These are phyloP conservation scores for Gossypium gossypioides DNA, from an alignment of 441 rosid genomes.

Conservation along the genomic window DNA sequence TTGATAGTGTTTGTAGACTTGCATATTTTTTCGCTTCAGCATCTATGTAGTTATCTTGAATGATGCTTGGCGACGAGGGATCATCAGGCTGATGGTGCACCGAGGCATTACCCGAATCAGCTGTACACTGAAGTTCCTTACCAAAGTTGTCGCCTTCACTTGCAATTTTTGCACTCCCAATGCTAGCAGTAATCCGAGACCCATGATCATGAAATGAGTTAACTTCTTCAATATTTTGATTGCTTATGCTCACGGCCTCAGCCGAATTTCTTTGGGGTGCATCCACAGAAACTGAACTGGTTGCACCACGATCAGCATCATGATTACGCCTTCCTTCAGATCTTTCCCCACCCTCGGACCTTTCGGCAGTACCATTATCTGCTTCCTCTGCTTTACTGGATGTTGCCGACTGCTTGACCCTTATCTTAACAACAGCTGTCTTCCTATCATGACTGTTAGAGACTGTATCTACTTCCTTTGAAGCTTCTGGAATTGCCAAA, in stretches of 20 bases:
- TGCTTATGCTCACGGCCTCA: constrained; percentile 66
- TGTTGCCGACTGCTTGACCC: constrained; percentile 56
- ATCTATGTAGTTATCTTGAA: constrained; percentile 41
- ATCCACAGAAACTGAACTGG: constrained; percentile 90
- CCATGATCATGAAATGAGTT: constrained; percentile 80
- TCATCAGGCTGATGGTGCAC: constrained; percentile 26
- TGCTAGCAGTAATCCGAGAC: constrained; percentile 87
- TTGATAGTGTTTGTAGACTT: constrained; percentile 59
- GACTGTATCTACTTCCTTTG: constrained; percentile 37
- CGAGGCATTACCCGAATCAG: constrained; percentile 68
- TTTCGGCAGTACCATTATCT: constrained; percentile 61
- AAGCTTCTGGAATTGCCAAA: constrained; percentile 17
- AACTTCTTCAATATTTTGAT: constrained; percentile 82
- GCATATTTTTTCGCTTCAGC: constrained; percentile 46
- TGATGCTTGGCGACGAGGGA: constrained; percentile 34
- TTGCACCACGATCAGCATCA: constrained; percentile 43
- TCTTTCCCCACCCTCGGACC: constrained; percentile 47
- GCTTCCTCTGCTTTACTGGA: constrained; percentile 65
- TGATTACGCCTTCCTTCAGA: constrained; percentile 39
- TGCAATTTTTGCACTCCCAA: constrained; percentile 72
- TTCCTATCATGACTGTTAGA: constrained; percentile 26
- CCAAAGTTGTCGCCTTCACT: constrained; percentile 61
- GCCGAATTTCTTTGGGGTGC: constrained; percentile 74
- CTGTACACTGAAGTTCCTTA: constrained; percentile 94
- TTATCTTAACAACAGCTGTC: constrained; percentile 56